A percentile compares a stretch with the other conserved stretches of the same genome.
Conservation (phyloP, 306 rosid genomes). For the Glycine soja region DNA sequence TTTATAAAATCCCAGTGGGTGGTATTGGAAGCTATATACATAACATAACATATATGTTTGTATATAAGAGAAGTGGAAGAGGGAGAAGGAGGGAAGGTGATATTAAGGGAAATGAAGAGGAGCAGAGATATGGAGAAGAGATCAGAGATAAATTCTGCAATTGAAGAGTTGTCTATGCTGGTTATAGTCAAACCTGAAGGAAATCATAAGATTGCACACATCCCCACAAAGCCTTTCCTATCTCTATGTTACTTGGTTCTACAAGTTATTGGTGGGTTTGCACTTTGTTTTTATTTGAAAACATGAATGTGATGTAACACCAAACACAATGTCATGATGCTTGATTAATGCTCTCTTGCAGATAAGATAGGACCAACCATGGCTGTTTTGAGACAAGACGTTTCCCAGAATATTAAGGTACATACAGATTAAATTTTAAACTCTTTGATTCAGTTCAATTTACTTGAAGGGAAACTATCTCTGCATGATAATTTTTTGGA, state of each 20-base stretch:
- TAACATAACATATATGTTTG: neutral
- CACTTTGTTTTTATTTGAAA: conserved; percentile 46
- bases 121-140: conserved; percentile 62
- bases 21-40: conserved; percentile 20
- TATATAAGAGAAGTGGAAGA: conserved; percentile 17
- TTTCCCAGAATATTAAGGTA: conserved; percentile 87
- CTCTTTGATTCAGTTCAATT: conserved; percentile 23
- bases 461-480: neutral
- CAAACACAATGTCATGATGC: conserved; percentile 39
- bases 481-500: conserved; percentile 1
- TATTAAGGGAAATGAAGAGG: conserved; percentile 53
- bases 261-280: conserved; percentile 79
- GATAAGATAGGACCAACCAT: conserved; percentile 97
- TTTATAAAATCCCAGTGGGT: conserved; percentile 20
- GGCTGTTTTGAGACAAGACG: conserved; percentile 88
- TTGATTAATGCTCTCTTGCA: conserved; percentile 49
- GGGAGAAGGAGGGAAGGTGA: conserved; percentile 6
- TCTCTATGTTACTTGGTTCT: conserved; percentile 69
- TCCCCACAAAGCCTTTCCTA: conserved; percentile 80
- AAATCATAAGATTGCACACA: conserved; percentile 51
- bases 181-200: conserved; percentile 53
- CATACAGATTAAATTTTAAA: neutral
- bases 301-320: conserved; percentile 38
- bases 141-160: conserved; percentile 73
- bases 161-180: conserved; percentile 67